These are phyloP conservation scores for Sequoiadendron giganteum DNA, from an alignment of 75 land plant genomes.

Conservation along the genomic window DNA sequence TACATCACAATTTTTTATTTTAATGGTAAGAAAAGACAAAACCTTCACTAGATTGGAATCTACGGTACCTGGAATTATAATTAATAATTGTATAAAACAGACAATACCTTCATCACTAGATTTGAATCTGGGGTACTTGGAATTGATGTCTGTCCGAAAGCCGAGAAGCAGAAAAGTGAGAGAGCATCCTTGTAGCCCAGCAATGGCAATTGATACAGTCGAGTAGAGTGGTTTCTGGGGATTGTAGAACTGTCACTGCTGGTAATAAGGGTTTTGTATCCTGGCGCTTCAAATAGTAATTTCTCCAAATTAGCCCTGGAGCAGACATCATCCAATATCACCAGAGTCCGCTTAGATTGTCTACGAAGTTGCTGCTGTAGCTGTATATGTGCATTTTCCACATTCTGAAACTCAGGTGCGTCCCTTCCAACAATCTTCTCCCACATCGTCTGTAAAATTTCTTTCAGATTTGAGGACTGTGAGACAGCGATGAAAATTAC, in stretches of 20 bases:
- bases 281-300: constrained; percentile 14
- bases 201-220: constrained; percentile 11
- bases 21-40: no score
- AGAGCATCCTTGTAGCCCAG: no score
- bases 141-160: constrained; percentile 2
- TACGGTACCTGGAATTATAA: no score
- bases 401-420: background rate
- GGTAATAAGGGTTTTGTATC: constrained; percentile 38
- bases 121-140: constrained; percentile 25
- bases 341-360: background rate
- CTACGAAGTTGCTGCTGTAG: background rate
- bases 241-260: constrained; percentile 30
- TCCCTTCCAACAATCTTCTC: background rate
- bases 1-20: no score
- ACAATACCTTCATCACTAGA: constrained; percentile 44
- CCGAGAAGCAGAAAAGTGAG: no score
- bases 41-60: no score
- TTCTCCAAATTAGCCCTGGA: no score
- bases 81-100: no score
- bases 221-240: constrained; percentile 12
- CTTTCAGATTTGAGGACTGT: constrained; percentile 33
- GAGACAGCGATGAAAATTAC: constrained; percentile 27
- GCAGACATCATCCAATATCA: no score
- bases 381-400: background rate
- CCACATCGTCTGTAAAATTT: no score